phyloP scores from a whole-genome alignment of 495 filamentous ascomycete genomes.

The Xylaria palmicola region DNA sequence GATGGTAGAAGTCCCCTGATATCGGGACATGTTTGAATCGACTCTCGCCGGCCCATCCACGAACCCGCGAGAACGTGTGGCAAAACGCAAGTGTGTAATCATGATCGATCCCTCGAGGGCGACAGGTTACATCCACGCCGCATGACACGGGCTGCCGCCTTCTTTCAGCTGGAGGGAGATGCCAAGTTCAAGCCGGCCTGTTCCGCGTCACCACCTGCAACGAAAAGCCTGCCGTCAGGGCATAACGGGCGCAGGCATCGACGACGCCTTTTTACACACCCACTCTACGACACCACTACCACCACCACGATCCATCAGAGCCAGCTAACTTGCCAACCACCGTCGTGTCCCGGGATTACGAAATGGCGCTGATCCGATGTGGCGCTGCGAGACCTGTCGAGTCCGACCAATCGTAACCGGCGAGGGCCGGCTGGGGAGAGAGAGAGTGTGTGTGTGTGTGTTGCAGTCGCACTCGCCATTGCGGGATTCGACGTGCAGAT shows the following conservation, averaged over 20 bases:
- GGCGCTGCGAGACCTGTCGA: neutral
- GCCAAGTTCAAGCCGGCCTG: conserved; percentile 1
- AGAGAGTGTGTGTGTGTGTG: neutral
- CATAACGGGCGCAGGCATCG: too few species aligned
- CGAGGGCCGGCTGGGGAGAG: neutral
- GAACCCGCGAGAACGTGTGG: too few species aligned
- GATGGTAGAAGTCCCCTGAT: too few species aligned
- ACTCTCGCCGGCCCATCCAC: too few species aligned
- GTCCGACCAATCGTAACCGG: neutral
- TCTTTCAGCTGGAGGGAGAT: conserved; percentile 5
- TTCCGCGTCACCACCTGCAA: neutral
- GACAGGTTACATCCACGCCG: neutral
- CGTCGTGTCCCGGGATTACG: neutral
- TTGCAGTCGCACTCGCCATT: neutral
- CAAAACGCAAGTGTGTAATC: too few species aligned
- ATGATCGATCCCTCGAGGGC: neutral
- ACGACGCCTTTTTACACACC: too few species aligned
- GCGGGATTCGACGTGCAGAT: conserved; percentile 6
- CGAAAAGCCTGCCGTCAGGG: too few species aligned
- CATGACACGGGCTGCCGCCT: conserved; percentile 1
- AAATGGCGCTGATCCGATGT: conserved; percentile 3
- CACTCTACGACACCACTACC: too few species aligned
- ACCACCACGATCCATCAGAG: too few species aligned
- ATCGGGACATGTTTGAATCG: too few species aligned
- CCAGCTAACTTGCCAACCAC: conserved; percentile 1